These are phyloP conservation scores for Candida xyloterini DNA, from an alignment of 805 yeast species.

Conservation along the genomic window DNA sequence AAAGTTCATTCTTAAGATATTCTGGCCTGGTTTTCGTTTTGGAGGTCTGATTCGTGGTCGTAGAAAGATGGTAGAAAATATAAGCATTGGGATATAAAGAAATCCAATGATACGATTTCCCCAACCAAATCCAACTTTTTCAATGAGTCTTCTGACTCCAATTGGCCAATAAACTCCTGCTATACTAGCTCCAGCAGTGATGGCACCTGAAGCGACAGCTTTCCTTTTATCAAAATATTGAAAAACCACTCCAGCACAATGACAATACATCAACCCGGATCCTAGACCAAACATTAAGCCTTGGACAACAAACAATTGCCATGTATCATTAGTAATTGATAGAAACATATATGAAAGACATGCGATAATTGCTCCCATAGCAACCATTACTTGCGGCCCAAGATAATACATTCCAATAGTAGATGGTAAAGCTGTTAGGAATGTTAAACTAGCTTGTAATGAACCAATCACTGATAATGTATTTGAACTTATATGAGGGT, in stretches of 20 bases:
- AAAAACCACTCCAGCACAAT: slow-evolving; percentile 57
- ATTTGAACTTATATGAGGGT: slow-evolving; percentile 42
- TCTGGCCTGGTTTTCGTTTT: slow-evolving; percentile 35
- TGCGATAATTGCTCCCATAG: slow-evolving; percentile 43
- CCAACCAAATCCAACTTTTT: slow-evolving; percentile 43
- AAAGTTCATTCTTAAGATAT: slow-evolving; percentile 33
- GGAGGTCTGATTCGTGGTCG: slow-evolving; percentile 32
- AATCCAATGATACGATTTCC: slow-evolving; percentile 47
- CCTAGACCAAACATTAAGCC: slow-evolving; percentile 63
- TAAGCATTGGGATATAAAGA: slow-evolving; percentile 32
- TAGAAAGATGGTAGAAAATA: slow-evolving; percentile 21
- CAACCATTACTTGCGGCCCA: slow-evolving; percentile 40
- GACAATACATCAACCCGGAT: slow-evolving; percentile 53
- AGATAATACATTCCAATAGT: slow-evolving; percentile 39
- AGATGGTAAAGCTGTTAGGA: slow-evolving; percentile 47
- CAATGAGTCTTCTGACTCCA: slow-evolving; percentile 43
- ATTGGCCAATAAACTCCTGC: slow-evolving; percentile 51
- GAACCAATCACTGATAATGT: slow-evolving; percentile 55
- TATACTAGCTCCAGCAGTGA: slow-evolving; percentile 47
- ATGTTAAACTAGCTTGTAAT: slow-evolving; percentile 45
- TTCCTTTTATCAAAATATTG: slow-evolving; percentile 65
- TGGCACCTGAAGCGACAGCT: slow-evolving; percentile 46
- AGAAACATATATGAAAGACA: slow-evolving; percentile 53
- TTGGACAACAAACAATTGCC: slow-evolving; percentile 69
- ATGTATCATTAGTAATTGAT: slow-evolving; percentile 49